phyloP scores from a whole-genome alignment of 2,329 filamentous ascomycete genomes.

The Cladobotryum mycophilum region DNA sequence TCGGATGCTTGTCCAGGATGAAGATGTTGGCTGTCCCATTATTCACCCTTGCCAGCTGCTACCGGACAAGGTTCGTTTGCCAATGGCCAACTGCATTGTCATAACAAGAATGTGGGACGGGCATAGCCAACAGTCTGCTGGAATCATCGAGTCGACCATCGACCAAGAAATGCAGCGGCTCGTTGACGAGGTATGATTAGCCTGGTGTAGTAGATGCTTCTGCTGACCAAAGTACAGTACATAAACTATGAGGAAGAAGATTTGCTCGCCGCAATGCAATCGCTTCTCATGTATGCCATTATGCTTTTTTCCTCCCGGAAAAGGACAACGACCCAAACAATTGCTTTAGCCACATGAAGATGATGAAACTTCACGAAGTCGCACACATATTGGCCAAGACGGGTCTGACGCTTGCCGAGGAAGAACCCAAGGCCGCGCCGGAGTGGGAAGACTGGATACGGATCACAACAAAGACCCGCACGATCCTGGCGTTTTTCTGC shows the following conservation, averaged over 20 bases:
- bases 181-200: background rate
- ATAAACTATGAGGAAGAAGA: background rate
- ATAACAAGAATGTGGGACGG: background rate
- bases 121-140: background rate
- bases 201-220: background rate
- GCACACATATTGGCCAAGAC: background rate
- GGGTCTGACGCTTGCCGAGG: background rate
- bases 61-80: background rate
- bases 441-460: background rate
- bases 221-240: background rate
- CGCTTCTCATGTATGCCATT: background rate
- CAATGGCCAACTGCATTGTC: background rate
- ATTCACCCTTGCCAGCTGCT: background rate
- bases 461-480: background rate
- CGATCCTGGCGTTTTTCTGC: background rate
- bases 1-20: background rate
- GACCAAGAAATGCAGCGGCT: background rate
- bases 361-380: background rate
- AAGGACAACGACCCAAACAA: background rate
- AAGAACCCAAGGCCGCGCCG: background rate
- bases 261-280: background rate
- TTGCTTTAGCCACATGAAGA: background rate
- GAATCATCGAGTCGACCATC: background rate
- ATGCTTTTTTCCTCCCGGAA: background rate
- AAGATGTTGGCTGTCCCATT: background rate